Evolutionary conservation across 1,284 basidiomycete genomes (phyloP).

Genomic region (Melampsora americana): DNA sequence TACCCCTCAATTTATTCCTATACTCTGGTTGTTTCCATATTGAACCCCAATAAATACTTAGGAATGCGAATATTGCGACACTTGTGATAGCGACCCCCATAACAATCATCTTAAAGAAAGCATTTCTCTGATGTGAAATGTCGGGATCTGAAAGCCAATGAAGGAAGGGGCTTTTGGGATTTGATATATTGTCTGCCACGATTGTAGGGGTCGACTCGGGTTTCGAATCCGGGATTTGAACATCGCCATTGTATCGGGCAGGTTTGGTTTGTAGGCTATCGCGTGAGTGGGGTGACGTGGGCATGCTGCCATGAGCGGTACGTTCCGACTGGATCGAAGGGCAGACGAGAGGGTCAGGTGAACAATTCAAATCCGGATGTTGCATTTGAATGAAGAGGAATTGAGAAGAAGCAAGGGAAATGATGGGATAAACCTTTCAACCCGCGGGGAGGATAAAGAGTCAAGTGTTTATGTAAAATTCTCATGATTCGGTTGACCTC

Average conservation of each 20-base stretch:
- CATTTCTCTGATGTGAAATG: not conserved
- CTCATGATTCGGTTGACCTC: not conserved
- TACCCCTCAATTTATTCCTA: conserved; percentile 16
- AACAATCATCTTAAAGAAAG: not conserved
- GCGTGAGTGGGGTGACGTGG: not conserved
- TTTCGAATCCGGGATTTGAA: not conserved
- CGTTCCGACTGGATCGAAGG: not conserved
- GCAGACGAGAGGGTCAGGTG: not conserved
- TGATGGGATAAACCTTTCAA: not conserved
- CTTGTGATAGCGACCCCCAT: not conserved
- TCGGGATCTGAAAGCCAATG: not conserved
- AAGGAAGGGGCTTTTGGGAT: not conserved
- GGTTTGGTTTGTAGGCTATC: not conserved
- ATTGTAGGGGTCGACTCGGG: not conserved
- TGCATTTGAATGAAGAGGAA: not conserved
- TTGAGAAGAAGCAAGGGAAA: not conserved
- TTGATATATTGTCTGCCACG: not conserved
- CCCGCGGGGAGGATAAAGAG: not conserved
- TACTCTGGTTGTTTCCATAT: conserved; percentile 23
- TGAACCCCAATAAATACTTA: conserved; percentile 39
- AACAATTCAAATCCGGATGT: too few species aligned
- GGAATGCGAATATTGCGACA: conserved; percentile 2
- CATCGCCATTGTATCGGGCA: not conserved
- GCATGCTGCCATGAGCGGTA: not conserved
- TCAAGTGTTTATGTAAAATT: not conserved